Conservation (phyloP, 1,284 basidiomycete species). For the Melampsora larici-populina region DNA sequence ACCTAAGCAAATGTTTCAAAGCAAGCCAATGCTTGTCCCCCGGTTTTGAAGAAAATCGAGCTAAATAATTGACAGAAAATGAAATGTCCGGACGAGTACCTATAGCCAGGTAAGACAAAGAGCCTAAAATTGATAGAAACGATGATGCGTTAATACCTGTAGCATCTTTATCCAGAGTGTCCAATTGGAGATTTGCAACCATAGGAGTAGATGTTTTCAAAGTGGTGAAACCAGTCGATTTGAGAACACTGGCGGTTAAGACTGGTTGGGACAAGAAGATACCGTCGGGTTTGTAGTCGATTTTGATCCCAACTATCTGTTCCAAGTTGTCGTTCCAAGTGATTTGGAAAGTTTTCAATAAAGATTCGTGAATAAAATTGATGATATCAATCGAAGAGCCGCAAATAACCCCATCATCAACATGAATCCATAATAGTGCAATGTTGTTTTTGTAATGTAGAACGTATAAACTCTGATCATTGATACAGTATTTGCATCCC, state of each 20-base stretch:
- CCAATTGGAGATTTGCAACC: neutral
- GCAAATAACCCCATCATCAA: conserved; percentile 17
- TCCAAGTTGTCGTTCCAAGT: too few species aligned
- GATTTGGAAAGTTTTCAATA: too few species aligned
- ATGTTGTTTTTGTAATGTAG: neutral
- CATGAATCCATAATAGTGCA: conserved; percentile 3
- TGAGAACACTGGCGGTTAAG: neutral
- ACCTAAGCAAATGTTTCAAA: too few species aligned
- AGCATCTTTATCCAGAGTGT: neutral
- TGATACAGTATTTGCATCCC: neutral
- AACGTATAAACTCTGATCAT: neutral
- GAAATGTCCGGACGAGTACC: too few species aligned
- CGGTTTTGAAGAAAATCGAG: too few species aligned
- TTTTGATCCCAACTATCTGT: too few species aligned
- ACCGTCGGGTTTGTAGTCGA: too few species aligned
- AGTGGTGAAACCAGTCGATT: neutral
- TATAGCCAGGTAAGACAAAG: neutral
- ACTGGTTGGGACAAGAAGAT: neutral
- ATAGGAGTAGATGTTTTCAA: neutral
- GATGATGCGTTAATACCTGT: neutral
- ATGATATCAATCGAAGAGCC: neutral
- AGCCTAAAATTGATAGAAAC: neutral
- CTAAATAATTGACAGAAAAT: too few species aligned
- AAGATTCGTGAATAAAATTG: neutral
- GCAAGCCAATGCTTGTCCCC: too few species aligned